Base-by-base conservation (phyloP, 176 grass and related monocot genomes). In the Oropetium thomaeum region DNA sequence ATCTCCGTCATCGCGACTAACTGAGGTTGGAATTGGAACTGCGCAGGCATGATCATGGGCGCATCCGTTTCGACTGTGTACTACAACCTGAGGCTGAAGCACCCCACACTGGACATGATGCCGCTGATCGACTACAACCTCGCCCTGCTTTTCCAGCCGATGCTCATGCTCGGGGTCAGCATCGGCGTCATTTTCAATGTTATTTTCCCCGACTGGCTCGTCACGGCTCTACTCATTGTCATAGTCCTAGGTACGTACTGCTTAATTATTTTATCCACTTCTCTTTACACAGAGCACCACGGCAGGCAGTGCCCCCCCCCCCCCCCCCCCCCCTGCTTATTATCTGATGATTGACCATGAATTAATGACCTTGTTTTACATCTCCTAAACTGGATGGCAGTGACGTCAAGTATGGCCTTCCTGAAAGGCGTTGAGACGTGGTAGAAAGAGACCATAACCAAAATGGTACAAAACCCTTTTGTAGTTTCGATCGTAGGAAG, bases 41-140 rank as follows among this genome's bases (percentile, higher is more conserved):
- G 78, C 78, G 78, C 78, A 97, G 93, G 93, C 66, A 97, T 91
- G 94, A 89, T 97, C 73, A 97, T 89, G 71, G 88, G 95, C 5
- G 81, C 84, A 8, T 82, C 91, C 16, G 79, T 62, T 15, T 92
- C 91, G 6, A 87, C 95, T 0, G 95, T 98, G 2, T 92, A 89
- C 73, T 97, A 83, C 75, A 97, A 97, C n/a, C 77, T 97, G 27
- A 85, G 87, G 79, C 55, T 89, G 67, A 91, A 71, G 31, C 91
- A 98, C 76, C 89, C 88, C 23, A 82, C 81, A 22, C 74, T 92
- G 49, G 81, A 91, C 76, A 85, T 86, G 91, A 85, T 86, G 91
- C 91, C 91, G 5, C 39, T 94, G 7, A 93, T 94, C 19, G 91
- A 98, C 43, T 94, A 98, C 41, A 86, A 92, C 53, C 81, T 98